Evolutionary conservation across 164 flowering plant species (phyloP).

Genomic region (Magnolia kwangsiensis): DNA sequence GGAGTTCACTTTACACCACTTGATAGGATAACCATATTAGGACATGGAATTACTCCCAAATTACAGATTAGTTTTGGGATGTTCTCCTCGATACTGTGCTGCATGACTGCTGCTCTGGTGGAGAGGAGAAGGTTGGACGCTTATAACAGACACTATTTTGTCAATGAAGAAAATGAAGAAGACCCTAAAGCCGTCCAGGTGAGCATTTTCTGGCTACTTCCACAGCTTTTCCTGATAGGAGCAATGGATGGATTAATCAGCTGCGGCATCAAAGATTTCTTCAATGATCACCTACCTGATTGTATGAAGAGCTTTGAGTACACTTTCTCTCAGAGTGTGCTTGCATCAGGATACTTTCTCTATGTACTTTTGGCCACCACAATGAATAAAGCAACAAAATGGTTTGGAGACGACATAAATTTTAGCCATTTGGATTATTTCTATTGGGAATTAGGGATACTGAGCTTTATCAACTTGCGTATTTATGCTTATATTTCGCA

Average conservation of each 20-base stretch:
- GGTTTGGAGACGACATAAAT: conserved; percentile 20
- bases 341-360: conserved; percentile 18
- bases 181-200: conserved; percentile 9
- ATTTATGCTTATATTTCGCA: conserved; percentile 1
- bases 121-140: conserved; percentile 13
- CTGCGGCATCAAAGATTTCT: conserved; percentile 18
- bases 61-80: conserved; percentile 19
- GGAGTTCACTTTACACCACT: neutral
- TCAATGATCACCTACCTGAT: conserved; percentile 15
- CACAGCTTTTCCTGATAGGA: conserved; percentile 22
- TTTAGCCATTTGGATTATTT: conserved; percentile 23
- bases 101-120: conserved; percentile 17
- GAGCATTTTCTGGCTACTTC: conserved; percentile 20
- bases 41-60: conserved; percentile 10
- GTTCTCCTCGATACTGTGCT: conserved; percentile 21
- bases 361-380: conserved; percentile 10
- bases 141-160: neutral
- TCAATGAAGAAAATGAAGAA: conserved; percentile 1
- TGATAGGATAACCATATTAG: conserved; percentile 2
- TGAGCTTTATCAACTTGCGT: conserved; percentile 16
- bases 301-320: conserved; percentile 14
- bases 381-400: conserved; percentile 13
- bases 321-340: conserved; percentile 14
- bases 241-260: conserved; percentile 19
- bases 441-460: conserved; percentile 11